Evolutionary conservation across 2,329 filamentous ascomycete species (phyloP).

Genomic region (Diaporthe citrichinensis): DNA sequence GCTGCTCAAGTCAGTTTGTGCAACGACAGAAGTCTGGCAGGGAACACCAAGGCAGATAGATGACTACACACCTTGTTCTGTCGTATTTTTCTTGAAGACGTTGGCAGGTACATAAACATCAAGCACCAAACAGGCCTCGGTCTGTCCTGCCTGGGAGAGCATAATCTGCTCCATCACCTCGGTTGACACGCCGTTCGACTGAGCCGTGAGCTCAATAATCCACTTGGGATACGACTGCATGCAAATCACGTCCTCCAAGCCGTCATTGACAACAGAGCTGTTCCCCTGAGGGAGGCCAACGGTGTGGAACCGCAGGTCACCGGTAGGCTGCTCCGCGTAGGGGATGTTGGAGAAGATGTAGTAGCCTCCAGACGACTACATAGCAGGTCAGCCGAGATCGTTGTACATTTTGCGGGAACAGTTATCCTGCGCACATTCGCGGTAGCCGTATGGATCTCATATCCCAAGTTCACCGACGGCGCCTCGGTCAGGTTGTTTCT

Average conservation of each 20-base stretch:
- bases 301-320: conserved; percentile 52
- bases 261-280: conserved; percentile 47
- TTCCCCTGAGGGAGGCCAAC: conserved; percentile 47
- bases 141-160: conserved; percentile 44
- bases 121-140: conserved; percentile 65
- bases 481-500: conserved; percentile 1
- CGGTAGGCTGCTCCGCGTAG: conserved; percentile 54
- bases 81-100: conserved; percentile 42
- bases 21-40: conserved; percentile 44
- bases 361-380: conserved; percentile 50
- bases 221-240: conserved; percentile 50
- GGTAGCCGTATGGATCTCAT: conserved; percentile 47
- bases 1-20: conserved; percentile 54
- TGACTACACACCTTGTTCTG: conserved; percentile 5
- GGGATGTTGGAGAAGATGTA: conserved; percentile 57
- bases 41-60: background rate
- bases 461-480: conserved; percentile 48
- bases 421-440: conserved; percentile 43
- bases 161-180: conserved; percentile 41
- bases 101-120: conserved; percentile 63
- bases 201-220: conserved; percentile 44
- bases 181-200: conserved; percentile 31
- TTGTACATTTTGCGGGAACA: too few species aligned
- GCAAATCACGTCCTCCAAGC: conserved; percentile 44
- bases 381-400: background rate